Evolutionary conservation across 2,329 filamentous ascomycete species (phyloP).

Genomic region (Coniochaeta sp.): DNA sequence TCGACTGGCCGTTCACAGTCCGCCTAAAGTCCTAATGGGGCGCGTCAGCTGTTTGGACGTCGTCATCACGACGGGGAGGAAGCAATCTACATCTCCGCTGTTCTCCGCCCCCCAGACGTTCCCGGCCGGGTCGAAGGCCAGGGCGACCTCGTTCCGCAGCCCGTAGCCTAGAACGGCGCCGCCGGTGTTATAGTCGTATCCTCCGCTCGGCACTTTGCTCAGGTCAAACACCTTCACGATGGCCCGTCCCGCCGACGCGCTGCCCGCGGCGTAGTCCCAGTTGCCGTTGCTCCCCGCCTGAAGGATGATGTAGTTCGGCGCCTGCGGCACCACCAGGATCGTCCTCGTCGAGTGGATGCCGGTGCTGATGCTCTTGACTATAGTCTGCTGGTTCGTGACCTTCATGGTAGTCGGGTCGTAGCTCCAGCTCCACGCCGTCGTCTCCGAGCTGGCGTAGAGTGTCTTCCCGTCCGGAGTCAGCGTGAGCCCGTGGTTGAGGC

Average conservation of each 20-base stretch:
- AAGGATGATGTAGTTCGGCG: constrained; percentile 29
- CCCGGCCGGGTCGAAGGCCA: constrained; percentile 39
- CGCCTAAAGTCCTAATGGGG: constrained; percentile 33
- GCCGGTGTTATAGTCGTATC: constrained; percentile 30
- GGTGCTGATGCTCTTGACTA: constrained; percentile 29
- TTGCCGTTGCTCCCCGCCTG: constrained; percentile 31
- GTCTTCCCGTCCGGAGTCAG: constrained; percentile 30
- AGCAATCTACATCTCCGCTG: constrained; percentile 35
- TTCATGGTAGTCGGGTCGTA: constrained; percentile 45
- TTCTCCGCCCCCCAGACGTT: constrained; percentile 44
- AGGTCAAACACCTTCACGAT: constrained; percentile 36
- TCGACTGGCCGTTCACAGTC: constrained; percentile 31
- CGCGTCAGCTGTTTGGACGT: not conserved
- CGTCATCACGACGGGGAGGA: not conserved
- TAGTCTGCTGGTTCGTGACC: constrained; percentile 32
- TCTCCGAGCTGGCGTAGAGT: constrained; percentile 30
- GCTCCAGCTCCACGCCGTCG: constrained; percentile 44
- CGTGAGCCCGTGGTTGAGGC: constrained; percentile 31
- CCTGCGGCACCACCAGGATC: constrained; percentile 24
- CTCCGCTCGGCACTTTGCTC: constrained; percentile 23
- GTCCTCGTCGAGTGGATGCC: constrained; percentile 31
- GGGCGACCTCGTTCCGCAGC: constrained; percentile 56
- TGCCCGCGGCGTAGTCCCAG: constrained; percentile 26
- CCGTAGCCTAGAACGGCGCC: constrained; percentile 32
- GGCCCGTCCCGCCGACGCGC: constrained; percentile 25